Conservation (phyloP, 441 rosid species). For the Viola pubescens region DNA sequence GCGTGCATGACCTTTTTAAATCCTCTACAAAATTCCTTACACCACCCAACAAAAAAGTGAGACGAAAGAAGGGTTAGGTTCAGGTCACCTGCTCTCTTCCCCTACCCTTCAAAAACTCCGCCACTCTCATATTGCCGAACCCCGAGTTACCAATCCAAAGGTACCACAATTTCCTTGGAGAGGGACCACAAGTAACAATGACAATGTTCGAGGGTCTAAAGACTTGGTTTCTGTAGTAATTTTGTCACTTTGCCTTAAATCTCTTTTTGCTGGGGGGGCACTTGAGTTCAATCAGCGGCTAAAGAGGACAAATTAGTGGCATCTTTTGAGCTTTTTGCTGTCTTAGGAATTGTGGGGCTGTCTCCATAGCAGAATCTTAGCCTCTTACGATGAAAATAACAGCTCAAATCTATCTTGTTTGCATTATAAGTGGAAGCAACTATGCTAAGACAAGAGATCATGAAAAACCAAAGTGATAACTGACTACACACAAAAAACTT, state of each 20-base stretch:
- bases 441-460: conserved; percentile 8
- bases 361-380: conserved; percentile 16
- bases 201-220: conserved; percentile 13
- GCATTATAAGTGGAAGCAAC: conserved; percentile 17
- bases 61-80: conserved; percentile 7
- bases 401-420: conserved; percentile 9
- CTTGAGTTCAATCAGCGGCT: conserved; percentile 15
- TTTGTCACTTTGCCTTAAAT: conserved; percentile 11
- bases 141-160: background rate
- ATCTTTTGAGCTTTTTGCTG: background rate
- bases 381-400: conserved; percentile 12
- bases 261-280: conserved; percentile 19
- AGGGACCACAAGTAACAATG: background rate
- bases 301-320: conserved; percentile 3
- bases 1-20: conserved; percentile 8
- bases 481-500: background rate
- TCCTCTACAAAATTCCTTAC: conserved; percentile 10
- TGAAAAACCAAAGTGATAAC: conserved; percentile 14
- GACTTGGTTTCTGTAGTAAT: conserved; percentile 13
- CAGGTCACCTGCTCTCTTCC: conserved; percentile 8
- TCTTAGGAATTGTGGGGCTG: background rate
- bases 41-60: conserved; percentile 12
- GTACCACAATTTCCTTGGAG: too few relatives aligned
- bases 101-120: too few relatives aligned
- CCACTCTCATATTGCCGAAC: too few relatives aligned